Base-by-base conservation (phyloP, 495 filamentous ascomycete species). In the Bacidia gigantensis region DNA sequence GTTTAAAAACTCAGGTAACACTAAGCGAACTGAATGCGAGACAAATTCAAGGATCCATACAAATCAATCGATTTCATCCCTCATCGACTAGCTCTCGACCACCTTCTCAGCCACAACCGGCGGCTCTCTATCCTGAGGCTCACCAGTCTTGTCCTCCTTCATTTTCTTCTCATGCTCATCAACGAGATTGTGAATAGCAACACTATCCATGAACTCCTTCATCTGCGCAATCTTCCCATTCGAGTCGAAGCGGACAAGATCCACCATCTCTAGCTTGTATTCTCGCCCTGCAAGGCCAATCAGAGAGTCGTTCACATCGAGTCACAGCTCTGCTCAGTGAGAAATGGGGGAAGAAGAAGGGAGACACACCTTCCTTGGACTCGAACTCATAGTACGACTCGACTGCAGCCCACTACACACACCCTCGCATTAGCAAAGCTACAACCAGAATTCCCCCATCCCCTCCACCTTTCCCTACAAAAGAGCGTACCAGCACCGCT, bases 211-310 rank as follows among this genome's bases (percentile, higher is more conserved):
- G 26, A 25, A 53, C 20, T 47, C 23, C 41, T 50, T 53, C 41
- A 53, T 3, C 25, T 53, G 41, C 17, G 26, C 41, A 53, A 53
- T 53, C 51, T 53, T 53, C n/a, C 51, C 51, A 21, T 53, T 20
- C 18, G 26, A 38, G 26, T 53, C 29, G 43, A 53, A 53, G n/a
- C 51, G 18, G 5, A 49, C 51, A 3, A 53, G 42, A 26, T 50
- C 18, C 23, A 53, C 51, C 3, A 10, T 2, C 3, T 26, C 10
- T 12, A 25, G 7, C 12, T 26, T 9, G 10, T 50, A 53, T 3
- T n/a, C 18, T n/a, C 24, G 17, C 3, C 23, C 51, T 53, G 35
- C 14, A 18, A 43, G 2, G 2, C 11, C 26, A n/a, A 11, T 35
- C 32, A 10, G 32, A 10, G 32, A 39, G 32, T 39, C 10, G 32